phyloP scores from a whole-genome alignment of 306 rosid genomes.

The Castanea sativa region DNA sequence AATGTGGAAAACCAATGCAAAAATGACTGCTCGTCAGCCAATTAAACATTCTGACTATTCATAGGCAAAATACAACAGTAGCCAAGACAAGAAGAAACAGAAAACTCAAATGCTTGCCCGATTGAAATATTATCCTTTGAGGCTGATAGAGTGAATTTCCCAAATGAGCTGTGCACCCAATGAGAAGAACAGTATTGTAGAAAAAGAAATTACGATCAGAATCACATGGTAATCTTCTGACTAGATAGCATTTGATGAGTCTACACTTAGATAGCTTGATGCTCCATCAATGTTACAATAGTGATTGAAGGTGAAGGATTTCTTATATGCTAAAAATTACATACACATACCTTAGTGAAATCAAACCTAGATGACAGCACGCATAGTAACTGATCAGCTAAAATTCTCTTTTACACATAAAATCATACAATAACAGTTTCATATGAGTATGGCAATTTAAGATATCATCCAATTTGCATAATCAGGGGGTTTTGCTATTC shows the following conservation, averaged over 20 bases:
- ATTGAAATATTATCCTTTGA: neutral
- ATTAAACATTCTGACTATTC: neutral
- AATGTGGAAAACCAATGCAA: neutral
- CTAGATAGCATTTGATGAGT: too few species aligned
- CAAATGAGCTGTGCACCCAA: neutral
- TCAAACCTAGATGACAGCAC: neutral
- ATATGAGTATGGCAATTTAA: neutral
- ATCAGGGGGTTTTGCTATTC: neutral
- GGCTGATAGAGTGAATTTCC: neutral
- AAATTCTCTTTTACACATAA: neutral
- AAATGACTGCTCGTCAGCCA: neutral
- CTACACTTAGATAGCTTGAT: too few species aligned
- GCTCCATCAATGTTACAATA: too few species aligned
- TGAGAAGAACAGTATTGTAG: neutral
- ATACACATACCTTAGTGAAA: neutral
- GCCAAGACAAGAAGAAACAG: neutral
- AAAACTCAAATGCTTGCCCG: neutral
- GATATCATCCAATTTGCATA: neutral
- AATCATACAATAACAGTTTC: neutral
- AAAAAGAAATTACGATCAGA: neutral
- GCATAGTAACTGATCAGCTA: neutral
- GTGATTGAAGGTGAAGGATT: too few species aligned
- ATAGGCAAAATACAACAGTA: neutral
- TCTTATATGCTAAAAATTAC: neutral
- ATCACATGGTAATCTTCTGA: too few species aligned